Conservation (phyloP, 1,284 basidiomycete genomes). For the Boletellus sp. region DNA sequence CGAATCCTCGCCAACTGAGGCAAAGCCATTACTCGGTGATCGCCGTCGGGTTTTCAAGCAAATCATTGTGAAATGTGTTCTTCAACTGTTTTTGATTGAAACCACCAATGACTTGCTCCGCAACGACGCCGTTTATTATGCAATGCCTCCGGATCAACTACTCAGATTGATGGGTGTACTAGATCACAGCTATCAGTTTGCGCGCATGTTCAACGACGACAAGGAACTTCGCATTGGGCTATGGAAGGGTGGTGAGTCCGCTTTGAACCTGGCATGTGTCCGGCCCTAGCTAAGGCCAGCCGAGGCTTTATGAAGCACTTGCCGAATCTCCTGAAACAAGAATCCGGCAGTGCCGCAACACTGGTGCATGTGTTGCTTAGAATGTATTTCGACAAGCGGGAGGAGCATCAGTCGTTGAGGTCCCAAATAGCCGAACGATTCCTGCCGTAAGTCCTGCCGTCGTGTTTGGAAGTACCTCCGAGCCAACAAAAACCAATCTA, state of each 20-base stretch:
- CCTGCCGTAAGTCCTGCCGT: slow-evolving; percentile 68
- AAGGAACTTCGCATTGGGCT: slow-evolving; percentile 94
- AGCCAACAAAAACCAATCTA: slow-evolving; percentile 30
- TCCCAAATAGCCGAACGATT: slow-evolving; percentile 85
- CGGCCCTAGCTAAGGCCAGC: slow-evolving; percentile 2
- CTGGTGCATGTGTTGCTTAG: slow-evolving; percentile 88
- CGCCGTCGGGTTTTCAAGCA: slow-evolving; percentile 94
- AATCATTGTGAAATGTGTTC: slow-evolving; percentile 99
- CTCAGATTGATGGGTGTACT: slow-evolving; percentile 91
- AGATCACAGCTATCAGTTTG: slow-evolving; percentile 97
- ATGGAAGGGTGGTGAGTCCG: slow-evolving; percentile 94
- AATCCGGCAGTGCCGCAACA: slow-evolving; percentile 94
- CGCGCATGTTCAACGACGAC: slow-evolving; percentile 96
- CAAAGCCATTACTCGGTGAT: slow-evolving; percentile 58
- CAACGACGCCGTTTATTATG: slow-evolving; percentile 88
- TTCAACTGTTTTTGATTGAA: slow-evolving; percentile 95
- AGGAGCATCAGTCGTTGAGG: slow-evolving; percentile 78
- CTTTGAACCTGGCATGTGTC: slow-evolving; percentile 1
- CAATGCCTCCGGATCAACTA: slow-evolving; percentile 92
- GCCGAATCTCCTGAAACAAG: slow-evolving; percentile 97
- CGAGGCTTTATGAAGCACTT: slow-evolving; percentile 99
- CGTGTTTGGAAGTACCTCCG: background rate
- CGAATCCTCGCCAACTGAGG: slow-evolving; percentile 47
- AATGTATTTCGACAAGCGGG: slow-evolving; percentile 93
- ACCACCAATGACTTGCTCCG: slow-evolving; percentile 95